Percentiles rank a stretch among this genome's conserved stretches.
Evolutionary conservation across 78 protist genomes (phyloP).

Genomic region (Dictyostelium intermedium): DNA sequence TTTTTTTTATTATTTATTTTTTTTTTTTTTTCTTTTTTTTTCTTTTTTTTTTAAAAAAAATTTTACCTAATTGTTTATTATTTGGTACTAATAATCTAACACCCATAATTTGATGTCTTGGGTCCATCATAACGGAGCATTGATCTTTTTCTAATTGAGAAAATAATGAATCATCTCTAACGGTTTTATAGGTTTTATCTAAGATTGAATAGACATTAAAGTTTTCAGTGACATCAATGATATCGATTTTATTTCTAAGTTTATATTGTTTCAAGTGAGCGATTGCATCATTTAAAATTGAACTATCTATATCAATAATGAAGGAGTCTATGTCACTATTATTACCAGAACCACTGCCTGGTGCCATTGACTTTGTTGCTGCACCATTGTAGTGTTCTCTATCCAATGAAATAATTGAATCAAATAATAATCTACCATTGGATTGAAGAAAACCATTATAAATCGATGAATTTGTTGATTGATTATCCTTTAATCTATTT

Average conservation of each 20-base stretch:
- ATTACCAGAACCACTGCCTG: neutral
- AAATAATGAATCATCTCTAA: conserved; percentile 27
- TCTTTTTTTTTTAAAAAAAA: too few species aligned
- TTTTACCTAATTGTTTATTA: neutral
- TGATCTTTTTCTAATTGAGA: neutral
- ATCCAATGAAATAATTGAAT: conserved; percentile 38
- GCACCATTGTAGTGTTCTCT: neutral
- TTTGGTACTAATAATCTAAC: conserved; percentile 44
- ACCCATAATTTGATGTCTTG: conserved; percentile 72
- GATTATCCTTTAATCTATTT: conserved; percentile 37
- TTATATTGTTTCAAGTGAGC: conserved; percentile 67
- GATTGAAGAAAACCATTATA: conserved; percentile 60
- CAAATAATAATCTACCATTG: conserved; percentile 64
- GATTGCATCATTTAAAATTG: conserved; percentile 17
- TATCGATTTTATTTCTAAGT: conserved; percentile 64
- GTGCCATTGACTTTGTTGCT: neutral
- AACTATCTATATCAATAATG: conserved; percentile 68
- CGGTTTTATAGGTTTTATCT: conserved; percentile 61
- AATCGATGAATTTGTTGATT: conserved; percentile 9
- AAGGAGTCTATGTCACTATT: neutral
- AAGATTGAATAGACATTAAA: conserved; percentile 36
- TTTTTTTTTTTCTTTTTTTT: neutral
- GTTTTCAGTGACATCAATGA: conserved; percentile 38
- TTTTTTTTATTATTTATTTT: neutral
- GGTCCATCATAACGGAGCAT: conserved; percentile 56